phyloP scores from a whole-genome alignment of 306 rosid species.

The Sophora flavescens region DNA sequence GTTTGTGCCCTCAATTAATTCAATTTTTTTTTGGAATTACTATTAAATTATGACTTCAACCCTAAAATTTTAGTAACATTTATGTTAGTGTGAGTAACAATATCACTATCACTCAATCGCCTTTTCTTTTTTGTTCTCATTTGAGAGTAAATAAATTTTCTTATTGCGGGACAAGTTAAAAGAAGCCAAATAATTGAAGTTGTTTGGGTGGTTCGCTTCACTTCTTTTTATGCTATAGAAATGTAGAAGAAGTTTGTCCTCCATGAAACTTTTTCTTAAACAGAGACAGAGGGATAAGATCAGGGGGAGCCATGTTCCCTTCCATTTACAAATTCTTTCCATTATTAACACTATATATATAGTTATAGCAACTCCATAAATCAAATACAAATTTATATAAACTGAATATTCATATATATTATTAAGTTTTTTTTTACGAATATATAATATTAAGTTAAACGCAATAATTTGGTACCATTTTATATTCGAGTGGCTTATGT shows the following conservation, averaged over 20 bases:
- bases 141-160: slow-evolving; percentile 25
- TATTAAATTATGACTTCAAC: too few relatives aligned
- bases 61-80: too few relatives aligned
- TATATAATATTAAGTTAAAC: not conserved
- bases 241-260: not conserved
- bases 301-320: slow-evolving; percentile 2
- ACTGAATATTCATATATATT: not conserved
- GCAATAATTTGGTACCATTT: not conserved
- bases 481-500: not conserved
- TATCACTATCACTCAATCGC: not conserved
- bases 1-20: too few relatives aligned
- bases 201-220: slow-evolving; percentile 41
- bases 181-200: slow-evolving; percentile 42
- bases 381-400: not conserved
- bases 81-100: too few relatives aligned
- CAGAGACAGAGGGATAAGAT: not conserved
- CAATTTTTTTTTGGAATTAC: too few relatives aligned
- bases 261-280: slow-evolving; percentile 20
- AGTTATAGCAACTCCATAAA: too few relatives aligned
- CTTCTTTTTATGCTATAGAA: slow-evolving; percentile 47
- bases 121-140: slow-evolving; percentile 23
- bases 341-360: not conserved
- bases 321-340: not conserved
- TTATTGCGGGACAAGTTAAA: slow-evolving; percentile 35
- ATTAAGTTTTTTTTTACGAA: too few relatives aligned